phyloP scores from a whole-genome alignment of 768 basidiomycete genomes.

The Psilocybe cyanescens region DNA sequence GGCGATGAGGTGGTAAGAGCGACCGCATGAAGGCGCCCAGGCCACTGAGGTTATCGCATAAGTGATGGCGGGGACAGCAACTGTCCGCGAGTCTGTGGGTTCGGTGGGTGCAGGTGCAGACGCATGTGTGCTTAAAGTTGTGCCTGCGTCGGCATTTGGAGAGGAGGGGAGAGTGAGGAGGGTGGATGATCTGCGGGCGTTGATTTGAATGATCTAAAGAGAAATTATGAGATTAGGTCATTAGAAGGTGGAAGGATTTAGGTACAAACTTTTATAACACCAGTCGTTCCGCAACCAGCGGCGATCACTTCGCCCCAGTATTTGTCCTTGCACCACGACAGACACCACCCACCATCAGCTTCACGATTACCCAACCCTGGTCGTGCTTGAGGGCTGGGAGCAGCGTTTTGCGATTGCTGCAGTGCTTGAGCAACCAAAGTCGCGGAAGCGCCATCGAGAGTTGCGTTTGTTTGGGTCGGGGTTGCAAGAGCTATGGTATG shows the following conservation, averaged over 20 bases:
- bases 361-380: slow-evolving; percentile 66
- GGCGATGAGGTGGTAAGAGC: slow-evolving; percentile 93
- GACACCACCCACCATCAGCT: slow-evolving; percentile 90
- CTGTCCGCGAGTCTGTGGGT: slow-evolving; percentile 13
- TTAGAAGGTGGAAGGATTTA: neutral
- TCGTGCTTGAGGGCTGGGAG: slow-evolving; percentile 26
- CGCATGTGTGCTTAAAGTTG: neutral
- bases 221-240: neutral
- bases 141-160: slow-evolving; percentile 15
- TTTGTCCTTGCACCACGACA: slow-evolving; percentile 95
- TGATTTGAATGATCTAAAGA: slow-evolving; percentile 73
- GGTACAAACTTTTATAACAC: slow-evolving; percentile 70
- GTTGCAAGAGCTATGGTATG: slow-evolving; percentile 70
- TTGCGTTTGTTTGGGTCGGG: slow-evolving; percentile 65
- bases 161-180: slow-evolving; percentile 52
- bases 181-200: slow-evolving; percentile 67
- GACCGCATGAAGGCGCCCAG: slow-evolving; percentile 94
- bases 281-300: slow-evolving; percentile 70
- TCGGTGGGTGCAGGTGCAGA: slow-evolving; percentile 10
- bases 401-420: slow-evolving; percentile 41
- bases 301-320: slow-evolving; percentile 96
- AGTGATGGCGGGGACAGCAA: slow-evolving; percentile 38
- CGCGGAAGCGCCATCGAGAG: slow-evolving; percentile 58
- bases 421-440: slow-evolving; percentile 68
- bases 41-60: slow-evolving; percentile 81